Percentiles rank a stretch among this genome's conserved stretches.
Conservation (phyloP, 1,284 basidiomycete genomes). For the Austropuccinia psidii region DNA sequence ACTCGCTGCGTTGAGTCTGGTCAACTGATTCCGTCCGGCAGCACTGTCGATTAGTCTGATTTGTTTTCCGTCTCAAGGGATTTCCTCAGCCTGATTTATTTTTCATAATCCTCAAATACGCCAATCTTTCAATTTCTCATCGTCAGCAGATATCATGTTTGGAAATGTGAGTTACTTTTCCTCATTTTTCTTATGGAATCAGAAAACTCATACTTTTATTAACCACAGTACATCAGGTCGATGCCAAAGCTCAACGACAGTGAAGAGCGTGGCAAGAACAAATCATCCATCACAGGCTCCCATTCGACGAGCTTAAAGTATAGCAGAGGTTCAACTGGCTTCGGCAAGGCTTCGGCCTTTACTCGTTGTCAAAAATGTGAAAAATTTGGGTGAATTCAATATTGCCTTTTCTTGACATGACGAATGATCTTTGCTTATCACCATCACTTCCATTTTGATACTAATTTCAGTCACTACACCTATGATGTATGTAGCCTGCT, state of each 20-base stretch:
- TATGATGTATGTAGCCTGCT: constrained; percentile 1
- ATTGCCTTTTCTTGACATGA: not conserved
- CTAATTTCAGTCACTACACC: constrained; percentile 23
- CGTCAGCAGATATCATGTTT: constrained; percentile 8
- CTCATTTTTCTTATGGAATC: not conserved
- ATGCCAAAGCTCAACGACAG: constrained; percentile 25
- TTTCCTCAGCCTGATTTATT: too few relatives aligned
- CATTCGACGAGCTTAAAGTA: not conserved
- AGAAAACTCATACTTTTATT: not conserved
- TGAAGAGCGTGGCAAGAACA: not conserved
- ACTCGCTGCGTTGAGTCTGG: too few relatives aligned
- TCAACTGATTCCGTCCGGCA: too few relatives aligned
- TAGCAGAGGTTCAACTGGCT: constrained; percentile 9
- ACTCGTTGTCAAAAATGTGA: constrained; percentile 32
- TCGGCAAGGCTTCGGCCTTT: constrained; percentile 10
- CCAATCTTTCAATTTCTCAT: too few relatives aligned
- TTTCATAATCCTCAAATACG: too few relatives aligned
- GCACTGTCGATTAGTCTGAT: too few relatives aligned
- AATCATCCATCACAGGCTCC: not conserved
- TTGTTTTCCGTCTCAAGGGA: too few relatives aligned
- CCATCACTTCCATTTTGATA: not conserved
- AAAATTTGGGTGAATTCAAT: constrained; percentile 16
- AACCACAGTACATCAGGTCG: constrained; percentile 19
- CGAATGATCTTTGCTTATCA: too few relatives aligned
- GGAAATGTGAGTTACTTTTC: constrained; percentile 1